Evolutionary conservation across 2,329 filamentous ascomycete genomes (phyloP), one percentile per base, ranked within the genome.

Genomic region (Chrysoporthe cubensis): DNA sequence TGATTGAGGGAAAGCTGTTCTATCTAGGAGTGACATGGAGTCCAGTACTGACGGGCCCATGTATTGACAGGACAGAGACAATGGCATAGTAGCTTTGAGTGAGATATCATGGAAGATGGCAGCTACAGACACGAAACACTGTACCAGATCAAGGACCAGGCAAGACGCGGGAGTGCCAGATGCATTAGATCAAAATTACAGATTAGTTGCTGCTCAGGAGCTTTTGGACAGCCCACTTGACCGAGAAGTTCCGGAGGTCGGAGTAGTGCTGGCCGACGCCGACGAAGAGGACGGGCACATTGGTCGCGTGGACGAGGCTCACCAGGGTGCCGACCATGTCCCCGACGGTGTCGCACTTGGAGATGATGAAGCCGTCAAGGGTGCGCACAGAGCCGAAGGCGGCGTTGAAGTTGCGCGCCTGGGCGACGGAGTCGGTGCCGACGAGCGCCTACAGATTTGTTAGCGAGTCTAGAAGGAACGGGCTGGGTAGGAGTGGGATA

Each of bases 281-380:
- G 72, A 99, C 86, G 76, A 99, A 99, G 13, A 98, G 86, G 26
- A 99, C 94, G 0, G 96, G 96, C 58, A 99, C 96, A 40, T 95
- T 93, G 3, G 96, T 99, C 3, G 96, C 95, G 81, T 98, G 95
- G 50, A 99, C 95, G 84, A 99, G 95, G 77, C 93, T 97, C 71
- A 99, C 96, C 71, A 99, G 83, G 2, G 95, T 97, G 73, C 87
- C 94, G 56, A 97, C 94, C 94, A 98, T 98, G 81, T 97, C 95
- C n/a, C 96, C 96, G 48, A 99, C 96, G 0, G 96, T 99, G 81
- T 99, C 96, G 78, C 96, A 98, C 80, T 99, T 99, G 69, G 91
- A 95, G 74, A 99, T 97, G 77, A 99, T 97, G 80, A 99, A 99
- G 6, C 96, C 96, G 80, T 99, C 96, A 48, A 99, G 85, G 40